Evolutionary conservation across 2,329 filamentous ascomycete genomes (phyloP).

Genomic region (Chaetomium olivaceum): DNA sequence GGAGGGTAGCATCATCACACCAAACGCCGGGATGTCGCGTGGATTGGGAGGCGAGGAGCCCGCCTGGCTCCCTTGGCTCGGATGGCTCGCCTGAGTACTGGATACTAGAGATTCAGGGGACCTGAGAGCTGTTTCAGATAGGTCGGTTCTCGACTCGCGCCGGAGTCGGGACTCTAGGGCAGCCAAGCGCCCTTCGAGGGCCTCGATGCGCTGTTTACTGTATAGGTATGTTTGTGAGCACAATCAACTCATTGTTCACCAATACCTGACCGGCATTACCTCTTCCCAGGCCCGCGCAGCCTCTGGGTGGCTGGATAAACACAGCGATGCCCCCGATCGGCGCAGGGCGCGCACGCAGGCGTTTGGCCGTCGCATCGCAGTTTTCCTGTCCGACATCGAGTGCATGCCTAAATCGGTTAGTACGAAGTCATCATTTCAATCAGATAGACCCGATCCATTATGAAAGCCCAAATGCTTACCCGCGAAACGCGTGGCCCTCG

Average conservation of each 20-base stretch:
- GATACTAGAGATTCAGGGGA: neutral
- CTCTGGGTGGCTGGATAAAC: neutral
- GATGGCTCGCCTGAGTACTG: neutral
- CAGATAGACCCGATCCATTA: no score
- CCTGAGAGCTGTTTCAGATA: neutral
- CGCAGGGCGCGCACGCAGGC: slow-evolving; percentile 19
- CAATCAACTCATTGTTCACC: neutral
- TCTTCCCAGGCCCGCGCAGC: neutral
- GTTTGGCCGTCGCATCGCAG: slow-evolving; percentile 20
- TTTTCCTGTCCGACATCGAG: slow-evolving; percentile 19
- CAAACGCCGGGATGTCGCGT: neutral
- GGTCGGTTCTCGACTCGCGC: neutral
- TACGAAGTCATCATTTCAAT: neutral
- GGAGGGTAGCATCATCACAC: neutral
- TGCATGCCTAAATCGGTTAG: slow-evolving; percentile 12
- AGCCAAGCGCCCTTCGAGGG: neutral
- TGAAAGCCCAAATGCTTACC: neutral
- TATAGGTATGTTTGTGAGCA: neutral
- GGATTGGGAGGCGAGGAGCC: neutral
- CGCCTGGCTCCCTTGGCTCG: neutral
- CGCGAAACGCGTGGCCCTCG: neutral
- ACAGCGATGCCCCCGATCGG: neutral
- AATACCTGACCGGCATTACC: neutral
- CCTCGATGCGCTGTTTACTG: neutral
- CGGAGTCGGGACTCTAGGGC: neutral